A percentile compares a stretch with the other conserved stretches of the same genome.
phyloP scores from a whole-genome alignment of 1,139 yeast species.

The Arxiozyma heterogenica region DNA sequence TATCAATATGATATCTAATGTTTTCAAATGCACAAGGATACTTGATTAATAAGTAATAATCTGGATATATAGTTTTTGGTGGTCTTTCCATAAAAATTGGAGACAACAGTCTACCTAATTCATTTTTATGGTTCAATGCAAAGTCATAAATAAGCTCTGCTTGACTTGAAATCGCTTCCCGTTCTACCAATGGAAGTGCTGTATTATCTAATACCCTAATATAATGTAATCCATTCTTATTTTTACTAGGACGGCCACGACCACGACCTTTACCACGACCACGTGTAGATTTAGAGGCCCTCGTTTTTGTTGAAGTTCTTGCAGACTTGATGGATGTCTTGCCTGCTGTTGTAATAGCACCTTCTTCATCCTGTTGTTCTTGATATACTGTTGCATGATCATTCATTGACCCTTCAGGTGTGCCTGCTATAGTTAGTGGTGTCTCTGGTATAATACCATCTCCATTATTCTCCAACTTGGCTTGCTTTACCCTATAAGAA shows the following conservation, averaged over 20 bases:
- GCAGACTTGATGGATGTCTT: constrained; percentile 23
- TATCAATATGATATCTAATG: constrained; percentile 50
- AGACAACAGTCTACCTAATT: constrained; percentile 38
- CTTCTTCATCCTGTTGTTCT: neutral
- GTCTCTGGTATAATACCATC: constrained; percentile 1
- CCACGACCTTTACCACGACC: constrained; percentile 14
- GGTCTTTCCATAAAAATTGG: constrained; percentile 64
- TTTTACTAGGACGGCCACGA: constrained; percentile 20
- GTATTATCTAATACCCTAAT: constrained; percentile 35
- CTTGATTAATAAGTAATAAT: constrained; percentile 70
- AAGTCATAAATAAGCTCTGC: constrained; percentile 33
- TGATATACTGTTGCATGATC: neutral
- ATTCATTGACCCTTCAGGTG: constrained; percentile 2
- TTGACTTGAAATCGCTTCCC: constrained; percentile 33
- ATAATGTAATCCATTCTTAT: constrained; percentile 29
- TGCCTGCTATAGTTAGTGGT: constrained; percentile 3
- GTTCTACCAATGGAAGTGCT: constrained; percentile 37
- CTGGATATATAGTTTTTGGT: constrained; percentile 68
- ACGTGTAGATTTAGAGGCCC: constrained; percentile 12
- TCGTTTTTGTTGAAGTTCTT: constrained; percentile 14
- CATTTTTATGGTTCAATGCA: constrained; percentile 38
- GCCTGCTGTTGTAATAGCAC: constrained; percentile 11
- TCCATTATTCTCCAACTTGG: constrained; percentile 11
- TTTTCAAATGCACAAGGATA: constrained; percentile 75
- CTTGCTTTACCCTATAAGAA: constrained; percentile 16